phyloP scores from a whole-genome alignment of 768 basidiomycete species.

The Amanita phalloides region DNA sequence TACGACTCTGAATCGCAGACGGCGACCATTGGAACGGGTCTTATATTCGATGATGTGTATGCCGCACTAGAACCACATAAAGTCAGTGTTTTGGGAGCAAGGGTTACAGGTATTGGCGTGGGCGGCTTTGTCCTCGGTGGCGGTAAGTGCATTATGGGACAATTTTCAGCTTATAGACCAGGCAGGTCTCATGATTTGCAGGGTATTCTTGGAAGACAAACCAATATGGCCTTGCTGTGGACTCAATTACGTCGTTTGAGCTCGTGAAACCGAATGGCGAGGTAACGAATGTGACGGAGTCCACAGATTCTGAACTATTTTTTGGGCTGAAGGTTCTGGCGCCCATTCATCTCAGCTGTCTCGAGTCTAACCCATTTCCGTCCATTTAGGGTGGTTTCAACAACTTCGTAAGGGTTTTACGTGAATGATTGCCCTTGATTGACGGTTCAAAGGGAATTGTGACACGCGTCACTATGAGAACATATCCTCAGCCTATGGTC shows the following conservation, averaged over 20 bases:
- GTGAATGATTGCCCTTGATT: background rate
- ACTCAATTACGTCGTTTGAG: slow-evolving; percentile 42
- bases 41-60: slow-evolving; percentile 45
- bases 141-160: slow-evolving; percentile 16
- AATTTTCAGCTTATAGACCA: background rate
- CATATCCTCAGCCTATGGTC: slow-evolving; percentile 43
- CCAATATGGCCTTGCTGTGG: slow-evolving; percentile 46
- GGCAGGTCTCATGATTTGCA: slow-evolving; percentile 3
- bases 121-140: slow-evolving; percentile 39
- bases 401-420: slow-evolving; percentile 32
- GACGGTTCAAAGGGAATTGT: slow-evolving; percentile 36
- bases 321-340: slow-evolving; percentile 26
- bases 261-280: slow-evolving; percentile 48
- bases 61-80: slow-evolving; percentile 25
- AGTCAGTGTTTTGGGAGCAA: slow-evolving; percentile 37
- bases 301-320: slow-evolving; percentile 27
- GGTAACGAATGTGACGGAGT: slow-evolving; percentile 23
- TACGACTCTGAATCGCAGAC: slow-evolving; percentile 21
- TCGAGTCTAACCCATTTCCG: background rate
- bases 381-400: slow-evolving; percentile 43
- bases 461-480: slow-evolving; percentile 43
- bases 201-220: slow-evolving; percentile 61
- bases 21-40: slow-evolving; percentile 19
- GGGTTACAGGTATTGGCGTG: slow-evolving; percentile 36
- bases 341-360: background rate